Evolutionary conservation across 2,329 filamentous ascomycete genomes (phyloP), one percentile per base, ranked within the genome.

Genomic region (Capronia americana): DNA sequence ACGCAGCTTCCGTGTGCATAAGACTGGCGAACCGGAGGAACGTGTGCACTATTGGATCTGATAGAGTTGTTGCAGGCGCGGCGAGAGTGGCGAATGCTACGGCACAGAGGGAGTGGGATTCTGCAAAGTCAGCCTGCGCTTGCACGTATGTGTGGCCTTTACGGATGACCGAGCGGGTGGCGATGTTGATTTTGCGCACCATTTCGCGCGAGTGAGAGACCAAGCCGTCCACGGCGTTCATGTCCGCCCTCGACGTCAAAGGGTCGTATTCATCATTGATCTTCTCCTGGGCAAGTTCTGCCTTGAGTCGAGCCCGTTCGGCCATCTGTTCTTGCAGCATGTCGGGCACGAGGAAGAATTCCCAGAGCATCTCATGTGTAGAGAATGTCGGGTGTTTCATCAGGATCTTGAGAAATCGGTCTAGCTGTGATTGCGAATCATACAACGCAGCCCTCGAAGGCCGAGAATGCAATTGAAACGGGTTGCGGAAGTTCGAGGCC

Each of bases 351-450:
- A 99, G 85, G 79, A 99, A 97, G 80, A 99, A 99, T 74, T 99
- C 95, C 96, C 95, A 99, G 1, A 99, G 85, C 86, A 98, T 92
- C 80, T 99, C 95, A 75, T 99, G 96, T 0, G 92, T 97, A 0
- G 92, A 87, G 75, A 99, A 97, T 0, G 95, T 98, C 3, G 94
- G 91, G 75, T 99, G 95, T 8, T 87, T 85, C 28, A 99, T 84
- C 69, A 99, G 85, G 20, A 93, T 92, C 71, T 92, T 92, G 72
- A 99, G 81, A 73, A 98, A 97, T 72, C 88, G 90, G 78, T 99
- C 92, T 23, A 97, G 87, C 17, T 90, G 88, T 53, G 92, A 82
- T 76, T 99, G 96, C 59, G 93, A 90, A 73, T 98, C 93, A 69
- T 93, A 90, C 46, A 99, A 81, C 4, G 97, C 87, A 0, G 93